A percentile compares a stretch with the other conserved stretches of the same genome.
These are phyloP conservation scores for Aspergillus bombycis DNA, from an alignment of 2,329 filamentous ascomycete genomes.

Conservation along the genomic window DNA sequence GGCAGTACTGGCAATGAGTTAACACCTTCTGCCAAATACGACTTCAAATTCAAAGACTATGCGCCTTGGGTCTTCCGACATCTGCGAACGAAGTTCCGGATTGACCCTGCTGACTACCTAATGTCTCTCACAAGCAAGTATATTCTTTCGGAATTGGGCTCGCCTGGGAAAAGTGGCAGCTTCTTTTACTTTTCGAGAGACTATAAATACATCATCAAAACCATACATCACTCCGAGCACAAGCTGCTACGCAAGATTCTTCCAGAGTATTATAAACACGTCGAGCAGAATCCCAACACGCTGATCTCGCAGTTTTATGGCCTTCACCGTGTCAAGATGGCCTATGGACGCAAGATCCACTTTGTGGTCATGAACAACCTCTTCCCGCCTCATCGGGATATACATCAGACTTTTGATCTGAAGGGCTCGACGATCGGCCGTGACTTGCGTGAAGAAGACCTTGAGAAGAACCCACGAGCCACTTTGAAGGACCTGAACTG, in stretches of 20 bases:
- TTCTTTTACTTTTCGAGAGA: conserved; percentile 99
- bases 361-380: conserved; percentile 99
- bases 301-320: conserved; percentile 97
- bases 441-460: conserved; percentile 84
- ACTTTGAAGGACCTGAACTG: conserved; percentile 97
- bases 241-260: conserved; percentile 54
- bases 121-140: conserved; percentile 99
- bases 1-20: conserved; percentile 89
- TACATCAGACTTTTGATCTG: conserved; percentile 94
- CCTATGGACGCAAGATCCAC: conserved; percentile 96
- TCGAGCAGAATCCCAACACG: conserved; percentile 92
- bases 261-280: conserved; percentile 91
- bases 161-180: conserved; percentile 95
- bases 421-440: conserved; percentile 95
- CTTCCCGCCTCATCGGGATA: conserved; percentile 95
- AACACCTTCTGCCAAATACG: conserved; percentile 97
- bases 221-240: conserved; percentile 88
- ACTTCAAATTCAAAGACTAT: conserved; percentile 99
- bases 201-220: conserved; percentile 99
- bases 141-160: conserved; percentile 94
- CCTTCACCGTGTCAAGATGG: conserved; percentile 95
- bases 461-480: conserved; percentile 85
- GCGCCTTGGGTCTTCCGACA: conserved; percentile 99
- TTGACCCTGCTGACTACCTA: conserved; percentile 96
- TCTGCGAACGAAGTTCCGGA: conserved; percentile 80